Percentiles rank a stretch among this genome's conserved stretches.
Evolutionary conservation across 306 rosid species (phyloP).

Genomic region (Prunus mira): DNA sequence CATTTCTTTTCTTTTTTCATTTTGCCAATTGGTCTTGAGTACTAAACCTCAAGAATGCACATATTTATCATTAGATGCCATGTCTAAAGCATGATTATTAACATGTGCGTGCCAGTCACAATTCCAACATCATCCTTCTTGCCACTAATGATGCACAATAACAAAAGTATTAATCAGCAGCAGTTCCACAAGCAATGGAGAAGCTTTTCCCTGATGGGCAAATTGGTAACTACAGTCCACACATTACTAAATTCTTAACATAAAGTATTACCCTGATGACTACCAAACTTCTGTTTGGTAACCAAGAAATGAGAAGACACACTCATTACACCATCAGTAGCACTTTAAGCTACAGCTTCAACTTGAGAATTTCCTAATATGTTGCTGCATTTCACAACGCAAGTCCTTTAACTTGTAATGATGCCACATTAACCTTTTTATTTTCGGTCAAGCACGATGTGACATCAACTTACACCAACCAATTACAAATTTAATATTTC

Average conservation of each 20-base stretch:
- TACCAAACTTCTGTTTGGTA: slow-evolving; percentile 3
- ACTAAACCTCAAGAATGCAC: neutral
- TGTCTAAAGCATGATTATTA: slow-evolving; percentile 2
- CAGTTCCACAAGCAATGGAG: slow-evolving; percentile 17
- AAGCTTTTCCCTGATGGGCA: neutral
- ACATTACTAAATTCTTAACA: slow-evolving; percentile 22
- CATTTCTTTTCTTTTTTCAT: neutral
- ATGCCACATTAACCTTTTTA: neutral
- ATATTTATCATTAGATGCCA: neutral
- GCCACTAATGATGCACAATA: neutral
- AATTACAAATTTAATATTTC: neutral
- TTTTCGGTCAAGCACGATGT: neutral
- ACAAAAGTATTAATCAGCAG: neutral
- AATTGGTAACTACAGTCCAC: slow-evolving; percentile 17
- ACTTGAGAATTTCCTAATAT: neutral
- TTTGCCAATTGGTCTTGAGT: neutral
- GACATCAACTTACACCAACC: slow-evolving; percentile 9
- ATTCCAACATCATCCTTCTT: neutral
- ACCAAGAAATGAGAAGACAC: slow-evolving; percentile 9
- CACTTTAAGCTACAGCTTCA: neutral
- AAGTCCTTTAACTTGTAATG: neutral
- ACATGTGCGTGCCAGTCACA: neutral
- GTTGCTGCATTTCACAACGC: neutral
- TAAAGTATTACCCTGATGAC: neutral
- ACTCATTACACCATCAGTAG: neutral